Evolutionary conservation across 1,284 basidiomycete species (phyloP).

Genomic region (Malassezia psittaci): DNA sequence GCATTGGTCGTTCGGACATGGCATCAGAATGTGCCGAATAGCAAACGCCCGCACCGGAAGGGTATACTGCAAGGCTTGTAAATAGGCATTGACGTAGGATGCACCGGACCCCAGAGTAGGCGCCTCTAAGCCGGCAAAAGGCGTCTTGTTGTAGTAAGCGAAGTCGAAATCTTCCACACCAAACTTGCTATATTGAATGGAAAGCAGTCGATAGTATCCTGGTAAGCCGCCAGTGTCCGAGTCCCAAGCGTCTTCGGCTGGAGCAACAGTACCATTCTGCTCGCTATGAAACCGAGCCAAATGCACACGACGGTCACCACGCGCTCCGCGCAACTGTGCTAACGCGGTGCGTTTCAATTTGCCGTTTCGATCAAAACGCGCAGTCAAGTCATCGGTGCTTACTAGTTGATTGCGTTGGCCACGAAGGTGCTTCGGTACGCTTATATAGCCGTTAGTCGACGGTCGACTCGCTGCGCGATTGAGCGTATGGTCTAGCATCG

Average conservation of each 20-base stretch:
- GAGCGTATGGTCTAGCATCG: constrained; percentile 64
- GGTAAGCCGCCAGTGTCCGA: constrained; percentile 53
- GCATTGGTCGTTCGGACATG: constrained; percentile 77
- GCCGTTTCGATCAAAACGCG: constrained; percentile 20
- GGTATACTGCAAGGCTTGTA: constrained; percentile 82
- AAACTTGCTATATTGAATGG: constrained; percentile 96
- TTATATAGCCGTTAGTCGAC: constrained; percentile 77
- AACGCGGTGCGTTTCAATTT: constrained; percentile 19
- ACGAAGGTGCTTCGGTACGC: constrained; percentile 68
- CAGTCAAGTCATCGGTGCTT: constrained; percentile 30
- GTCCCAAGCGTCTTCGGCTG: constrained; percentile 10
- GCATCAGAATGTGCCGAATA: constrained; percentile 72
- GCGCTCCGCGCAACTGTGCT: constrained; percentile 18
- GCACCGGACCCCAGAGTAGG: constrained; percentile 66
- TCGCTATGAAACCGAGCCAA: constrained; percentile 60
- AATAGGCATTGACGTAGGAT: constrained; percentile 86
- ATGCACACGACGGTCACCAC: constrained; percentile 45
- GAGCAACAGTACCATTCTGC: constrained; percentile 10
- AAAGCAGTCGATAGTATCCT: constrained; percentile 75
- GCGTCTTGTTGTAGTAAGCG: constrained; percentile 56
- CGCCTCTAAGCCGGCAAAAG: constrained; percentile 84
- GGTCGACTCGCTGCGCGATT: constrained; percentile 69
- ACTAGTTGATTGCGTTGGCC: constrained; percentile 69
- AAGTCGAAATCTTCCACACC: constrained; percentile 99
- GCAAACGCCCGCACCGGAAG: constrained; percentile 68